Evolutionary conservation across 2,329 filamentous ascomycete genomes (phyloP).

Genomic region (Fusarium succisae): DNA sequence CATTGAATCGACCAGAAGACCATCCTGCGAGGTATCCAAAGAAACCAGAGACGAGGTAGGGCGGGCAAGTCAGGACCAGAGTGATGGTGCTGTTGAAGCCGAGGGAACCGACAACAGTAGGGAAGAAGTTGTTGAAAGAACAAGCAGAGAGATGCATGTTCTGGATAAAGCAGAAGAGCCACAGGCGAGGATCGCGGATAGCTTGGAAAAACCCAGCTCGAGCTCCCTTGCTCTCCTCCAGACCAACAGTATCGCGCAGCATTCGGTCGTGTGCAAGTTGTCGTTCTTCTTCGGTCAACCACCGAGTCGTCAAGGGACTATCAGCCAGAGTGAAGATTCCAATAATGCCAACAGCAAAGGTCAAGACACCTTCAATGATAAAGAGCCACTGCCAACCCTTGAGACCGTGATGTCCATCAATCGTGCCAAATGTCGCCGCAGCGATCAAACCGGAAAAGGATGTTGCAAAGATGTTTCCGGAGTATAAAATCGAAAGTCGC

Average conservation of each 20-base stretch:
- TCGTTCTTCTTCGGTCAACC: conserved; percentile 50
- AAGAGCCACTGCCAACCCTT: conserved; percentile 49
- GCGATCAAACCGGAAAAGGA: conserved; percentile 57
- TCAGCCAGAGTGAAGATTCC: conserved; percentile 50
- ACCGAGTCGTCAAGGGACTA: conserved; percentile 50
- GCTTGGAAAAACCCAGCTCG: conserved; percentile 46
- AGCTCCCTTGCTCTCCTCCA: conserved; percentile 50
- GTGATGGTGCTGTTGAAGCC: conserved; percentile 50
- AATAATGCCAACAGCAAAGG: conserved; percentile 43
- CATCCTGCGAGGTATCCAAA: conserved; percentile 54
- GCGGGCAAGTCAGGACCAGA: conserved; percentile 57
- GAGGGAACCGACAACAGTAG: conserved; percentile 47
- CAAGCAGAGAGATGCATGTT: conserved; percentile 51
- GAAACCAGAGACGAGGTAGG: conserved; percentile 54
- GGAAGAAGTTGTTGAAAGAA: conserved; percentile 45
- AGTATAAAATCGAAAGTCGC: conserved; percentile 43
- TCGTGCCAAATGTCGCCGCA: conserved; percentile 50
- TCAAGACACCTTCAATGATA: conserved; percentile 45
- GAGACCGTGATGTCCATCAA: conserved; percentile 41
- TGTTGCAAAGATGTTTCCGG: conserved; percentile 45
- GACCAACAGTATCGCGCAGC: conserved; percentile 41
- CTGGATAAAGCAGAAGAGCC: conserved; percentile 49
- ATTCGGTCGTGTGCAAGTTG: conserved; percentile 56
- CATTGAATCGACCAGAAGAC: conserved; percentile 55
- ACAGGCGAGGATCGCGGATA: conserved; percentile 42